Percentiles rank a stretch among this genome's conserved stretches.
Evolutionary conservation across 495 filamentous ascomycete species (phyloP).

Genomic region (Aspergillus bridgeri): DNA sequence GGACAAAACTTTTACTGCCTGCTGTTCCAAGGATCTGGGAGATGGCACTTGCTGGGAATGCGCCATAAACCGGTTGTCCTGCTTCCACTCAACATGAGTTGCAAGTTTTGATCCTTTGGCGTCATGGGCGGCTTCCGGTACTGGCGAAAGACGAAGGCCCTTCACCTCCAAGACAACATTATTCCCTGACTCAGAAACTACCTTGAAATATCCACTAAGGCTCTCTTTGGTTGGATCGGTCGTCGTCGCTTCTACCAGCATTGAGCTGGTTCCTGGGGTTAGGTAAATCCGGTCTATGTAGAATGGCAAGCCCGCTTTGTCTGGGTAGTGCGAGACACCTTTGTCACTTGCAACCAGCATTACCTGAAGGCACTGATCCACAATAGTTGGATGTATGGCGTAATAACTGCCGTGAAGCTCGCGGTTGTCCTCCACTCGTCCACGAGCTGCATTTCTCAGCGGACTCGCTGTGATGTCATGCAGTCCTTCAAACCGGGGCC

Average conservation of each 20-base stretch:
- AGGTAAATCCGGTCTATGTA: not conserved
- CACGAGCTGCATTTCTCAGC: constrained; percentile 14
- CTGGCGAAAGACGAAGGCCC: not conserved
- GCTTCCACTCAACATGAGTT: not conserved
- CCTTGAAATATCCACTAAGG: not conserved
- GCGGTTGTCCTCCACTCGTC: constrained; percentile 12
- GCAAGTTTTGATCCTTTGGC: not conserved
- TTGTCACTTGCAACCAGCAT: not conserved
- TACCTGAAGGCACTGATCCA: constrained; percentile 40
- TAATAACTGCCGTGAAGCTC: constrained; percentile 17
- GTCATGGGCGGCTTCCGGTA: not conserved
- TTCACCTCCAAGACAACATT: not conserved
- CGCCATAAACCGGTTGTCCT: not conserved
- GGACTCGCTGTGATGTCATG: constrained; percentile 25
- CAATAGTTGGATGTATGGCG: constrained; percentile 37
- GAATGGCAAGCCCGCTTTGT: not conserved
- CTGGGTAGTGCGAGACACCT: not conserved
- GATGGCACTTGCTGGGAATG: not conserved
- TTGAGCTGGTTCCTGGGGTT: not conserved
- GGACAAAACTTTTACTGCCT: not conserved
- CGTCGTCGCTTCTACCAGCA: not conserved
- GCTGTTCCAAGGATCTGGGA: not conserved
- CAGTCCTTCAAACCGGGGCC: constrained; percentile 27
- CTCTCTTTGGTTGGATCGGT: not conserved
- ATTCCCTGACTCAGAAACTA: not conserved